Evolutionary conservation across 192 early-diverging fungal genomes (phyloP).

Genomic region (Rhizophagus sp.): DNA sequence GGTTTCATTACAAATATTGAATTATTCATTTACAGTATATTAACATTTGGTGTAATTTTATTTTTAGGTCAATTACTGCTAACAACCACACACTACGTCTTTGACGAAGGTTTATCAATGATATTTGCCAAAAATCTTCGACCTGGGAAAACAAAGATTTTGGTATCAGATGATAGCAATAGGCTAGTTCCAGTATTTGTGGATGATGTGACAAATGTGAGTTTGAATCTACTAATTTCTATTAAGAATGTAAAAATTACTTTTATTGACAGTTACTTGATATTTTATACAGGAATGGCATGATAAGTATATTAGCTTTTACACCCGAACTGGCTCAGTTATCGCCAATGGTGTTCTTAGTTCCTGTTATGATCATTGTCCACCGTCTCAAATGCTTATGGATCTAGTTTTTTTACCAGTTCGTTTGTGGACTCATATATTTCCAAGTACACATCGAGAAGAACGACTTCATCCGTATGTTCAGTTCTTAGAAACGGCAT

Average conservation of each 20-base stretch:
- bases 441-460: constrained; percentile 7
- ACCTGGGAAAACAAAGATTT: background rate
- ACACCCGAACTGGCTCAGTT: background rate
- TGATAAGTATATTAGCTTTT: background rate
- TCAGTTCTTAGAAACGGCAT: constrained; percentile 15
- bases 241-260: background rate
- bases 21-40: too few species aligned
- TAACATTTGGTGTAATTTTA: background rate
- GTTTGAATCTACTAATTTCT: background rate
- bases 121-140: background rate
- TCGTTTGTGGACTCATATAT: constrained; percentile 13
- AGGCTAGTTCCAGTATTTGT: background rate
- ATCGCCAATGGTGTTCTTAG: background rate
- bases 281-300: background rate
- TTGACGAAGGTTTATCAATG: background rate
- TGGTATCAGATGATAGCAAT: background rate
- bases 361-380: background rate
- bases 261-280: background rate
- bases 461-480: constrained; percentile 20
- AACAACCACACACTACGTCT: background rate
- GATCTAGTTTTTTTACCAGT: constrained; percentile 19
- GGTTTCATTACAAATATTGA: background rate
- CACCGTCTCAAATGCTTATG: constrained; percentile 9
- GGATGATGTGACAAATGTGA: background rate
- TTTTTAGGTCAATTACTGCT: background rate